Percentiles rank a stretch among this genome's conserved stretches.
phyloP scores from a whole-genome alignment of 495 filamentous ascomycete species.

The Cercophora newfieldiana region DNA sequence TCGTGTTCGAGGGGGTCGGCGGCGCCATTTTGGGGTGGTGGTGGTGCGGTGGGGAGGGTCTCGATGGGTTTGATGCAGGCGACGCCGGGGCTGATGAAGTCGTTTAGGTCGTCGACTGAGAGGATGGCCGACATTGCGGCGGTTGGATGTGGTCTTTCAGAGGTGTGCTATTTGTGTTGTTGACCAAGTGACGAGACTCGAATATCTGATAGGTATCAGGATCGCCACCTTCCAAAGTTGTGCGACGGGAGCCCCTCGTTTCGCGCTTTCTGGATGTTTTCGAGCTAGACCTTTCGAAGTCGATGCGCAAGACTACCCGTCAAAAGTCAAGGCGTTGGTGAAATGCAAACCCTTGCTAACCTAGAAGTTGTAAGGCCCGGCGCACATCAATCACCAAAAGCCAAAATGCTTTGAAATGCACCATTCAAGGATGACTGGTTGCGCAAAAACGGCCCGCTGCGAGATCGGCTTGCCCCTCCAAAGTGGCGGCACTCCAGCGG shows the following conservation, averaged over 20 bases:
- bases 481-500: not conserved
- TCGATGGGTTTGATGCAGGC: conserved; percentile 98
- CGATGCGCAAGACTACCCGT: not conserved
- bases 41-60: conserved; percentile 62
- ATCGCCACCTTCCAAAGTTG: too few species aligned
- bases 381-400: not conserved
- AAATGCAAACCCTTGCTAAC: not conserved
- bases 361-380: not conserved
- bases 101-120: conserved; percentile 93
- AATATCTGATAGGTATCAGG: too few species aligned
- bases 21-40: conserved; percentile 17
- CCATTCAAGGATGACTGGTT: not conserved
- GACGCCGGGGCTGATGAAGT: conserved; percentile 96
- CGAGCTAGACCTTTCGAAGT: too few species aligned
- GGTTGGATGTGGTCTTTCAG: not conserved
- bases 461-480: conserved; percentile 18
- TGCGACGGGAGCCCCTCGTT: too few species aligned
- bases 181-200: too few species aligned
- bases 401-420: conserved; percentile 14
- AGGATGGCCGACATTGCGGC: conserved; percentile 88
- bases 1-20: conserved; percentile 69
- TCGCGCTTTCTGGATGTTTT: too few species aligned
- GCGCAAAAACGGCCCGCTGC: conserved; percentile 4
- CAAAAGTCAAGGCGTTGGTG: too few species aligned
- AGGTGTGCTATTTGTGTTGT: too few species aligned